phyloP scores from a whole-genome alignment of 2,329 filamentous ascomycete species.

The Clonostachys rhizophaga region DNA sequence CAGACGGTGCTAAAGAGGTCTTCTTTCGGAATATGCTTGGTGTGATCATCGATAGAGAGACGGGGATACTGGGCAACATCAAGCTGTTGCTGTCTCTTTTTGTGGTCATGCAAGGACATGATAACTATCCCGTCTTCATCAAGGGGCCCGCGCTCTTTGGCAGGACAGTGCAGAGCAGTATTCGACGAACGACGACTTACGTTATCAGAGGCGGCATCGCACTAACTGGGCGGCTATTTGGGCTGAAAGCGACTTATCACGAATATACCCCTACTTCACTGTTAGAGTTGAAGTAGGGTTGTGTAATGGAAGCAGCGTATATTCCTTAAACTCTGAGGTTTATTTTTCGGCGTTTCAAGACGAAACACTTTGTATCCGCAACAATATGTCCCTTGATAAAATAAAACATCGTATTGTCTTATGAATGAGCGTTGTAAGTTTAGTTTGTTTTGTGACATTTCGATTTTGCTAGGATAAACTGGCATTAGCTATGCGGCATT shows the following conservation, averaged over 20 bases:
- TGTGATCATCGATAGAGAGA: conserved; percentile 9
- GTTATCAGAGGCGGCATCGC: conserved; percentile 1
- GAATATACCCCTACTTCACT: conserved; percentile 2
- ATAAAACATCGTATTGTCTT: too few relatives aligned
- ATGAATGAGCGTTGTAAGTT: too few relatives aligned
- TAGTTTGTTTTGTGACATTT: too few relatives aligned
- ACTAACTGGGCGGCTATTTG: neutral
- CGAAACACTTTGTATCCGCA: too few relatives aligned
- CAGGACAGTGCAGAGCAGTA: neutral
- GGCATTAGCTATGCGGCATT: too few relatives aligned
- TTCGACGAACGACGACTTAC: conserved; percentile 5
- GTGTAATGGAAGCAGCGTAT: too few relatives aligned
- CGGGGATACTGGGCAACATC: conserved; percentile 2
- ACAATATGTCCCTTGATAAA: too few relatives aligned
- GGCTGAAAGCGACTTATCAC: conserved; percentile 3
- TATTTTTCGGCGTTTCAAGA: too few relatives aligned
- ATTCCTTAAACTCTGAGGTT: too few relatives aligned
- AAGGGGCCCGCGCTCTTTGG: conserved; percentile 8
- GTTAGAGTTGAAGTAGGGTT: neutral
- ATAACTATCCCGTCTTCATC: conserved; percentile 12
- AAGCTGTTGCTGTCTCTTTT: conserved; percentile 9
- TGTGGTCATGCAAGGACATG: conserved; percentile 9
- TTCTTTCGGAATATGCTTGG: conserved; percentile 13
- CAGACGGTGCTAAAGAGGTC: conserved; percentile 10
- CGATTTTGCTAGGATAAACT: too few relatives aligned